phyloP scores from a whole-genome alignment of 495 filamentous ascomycete species.

The Tuber melanosporum region DNA sequence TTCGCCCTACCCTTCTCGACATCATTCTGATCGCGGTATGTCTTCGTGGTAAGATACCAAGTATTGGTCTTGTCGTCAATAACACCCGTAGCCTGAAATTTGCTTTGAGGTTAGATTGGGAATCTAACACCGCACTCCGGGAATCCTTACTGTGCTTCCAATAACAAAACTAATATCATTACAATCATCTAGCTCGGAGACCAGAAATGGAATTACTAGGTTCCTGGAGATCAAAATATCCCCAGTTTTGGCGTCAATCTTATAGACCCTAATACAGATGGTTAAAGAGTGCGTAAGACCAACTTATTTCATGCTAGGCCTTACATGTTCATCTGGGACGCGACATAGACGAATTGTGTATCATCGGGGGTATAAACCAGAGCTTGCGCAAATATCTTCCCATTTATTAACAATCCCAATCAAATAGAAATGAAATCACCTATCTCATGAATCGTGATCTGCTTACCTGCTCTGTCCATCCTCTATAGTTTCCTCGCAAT shows the following conservation, averaged over 20 bases:
- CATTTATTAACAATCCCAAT: slow-evolving; percentile 12
- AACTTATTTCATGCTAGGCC: slow-evolving; percentile 21
- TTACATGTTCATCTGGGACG: slow-evolving; percentile 45
- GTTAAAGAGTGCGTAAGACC: slow-evolving; percentile 43
- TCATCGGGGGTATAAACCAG: slow-evolving; percentile 48
- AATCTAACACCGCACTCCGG: neutral
- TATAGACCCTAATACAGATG: slow-evolving; percentile 46
- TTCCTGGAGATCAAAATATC: slow-evolving; percentile 43
- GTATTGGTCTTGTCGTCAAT: slow-evolving; percentile 48
- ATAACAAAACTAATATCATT: slow-evolving; percentile 47
- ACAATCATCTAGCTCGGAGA: slow-evolving; percentile 46
- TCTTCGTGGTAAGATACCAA: slow-evolving; percentile 47
- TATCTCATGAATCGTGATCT: neutral
- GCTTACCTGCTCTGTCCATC: slow-evolving; percentile 17
- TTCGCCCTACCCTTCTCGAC: slow-evolving; percentile 33
- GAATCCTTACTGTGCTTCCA: slow-evolving; percentile 44
- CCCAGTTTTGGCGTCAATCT: slow-evolving; percentile 48
- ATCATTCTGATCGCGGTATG: slow-evolving; percentile 41
- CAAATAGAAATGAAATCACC: neutral
- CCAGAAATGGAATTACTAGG: slow-evolving; percentile 46
- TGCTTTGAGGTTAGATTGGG: neutral
- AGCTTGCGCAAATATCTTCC: slow-evolving; percentile 48
- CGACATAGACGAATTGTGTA: slow-evolving; percentile 46
- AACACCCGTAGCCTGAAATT: slow-evolving; percentile 43
- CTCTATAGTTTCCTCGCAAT: slow-evolving; percentile 44